phyloP scores from a whole-genome alignment of 2,329 filamentous ascomycete species.

The Arthrinium puccinioides region DNA sequence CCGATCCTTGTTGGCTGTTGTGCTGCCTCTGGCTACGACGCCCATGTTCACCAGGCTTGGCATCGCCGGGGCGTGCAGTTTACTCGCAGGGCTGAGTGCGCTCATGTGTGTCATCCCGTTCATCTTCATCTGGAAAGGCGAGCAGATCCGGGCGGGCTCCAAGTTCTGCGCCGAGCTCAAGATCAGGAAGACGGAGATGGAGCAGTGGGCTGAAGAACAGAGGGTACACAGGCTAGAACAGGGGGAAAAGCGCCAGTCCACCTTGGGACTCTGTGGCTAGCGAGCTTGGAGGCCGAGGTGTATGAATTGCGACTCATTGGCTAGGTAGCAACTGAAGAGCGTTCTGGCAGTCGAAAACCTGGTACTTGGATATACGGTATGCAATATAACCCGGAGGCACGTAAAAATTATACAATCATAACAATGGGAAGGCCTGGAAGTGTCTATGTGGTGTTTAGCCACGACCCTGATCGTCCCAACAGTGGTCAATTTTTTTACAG shows the following conservation, averaged over 20 bases:
- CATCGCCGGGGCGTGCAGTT: constrained; percentile 42
- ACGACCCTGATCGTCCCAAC: no score
- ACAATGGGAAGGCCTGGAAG: no score
- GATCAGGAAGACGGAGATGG: constrained; percentile 40
- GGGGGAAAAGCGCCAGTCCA: background rate
- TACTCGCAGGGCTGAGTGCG: constrained; percentile 42
- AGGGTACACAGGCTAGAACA: constrained; percentile 3
- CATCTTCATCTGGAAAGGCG: constrained; percentile 47
- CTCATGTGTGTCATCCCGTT: constrained; percentile 45
- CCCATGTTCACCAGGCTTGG: constrained; percentile 41
- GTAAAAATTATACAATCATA: no score
- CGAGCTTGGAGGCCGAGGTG: no score
- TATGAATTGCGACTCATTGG: no score
- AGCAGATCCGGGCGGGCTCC: constrained; percentile 46
- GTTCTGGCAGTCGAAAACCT: no score
- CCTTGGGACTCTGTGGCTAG: no score
- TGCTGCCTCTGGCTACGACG: constrained; percentile 49
- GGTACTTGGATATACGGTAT: no score
- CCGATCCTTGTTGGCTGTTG: constrained; percentile 42
- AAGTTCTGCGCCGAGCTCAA: constrained; percentile 56
- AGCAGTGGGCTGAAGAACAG: constrained; percentile 30
- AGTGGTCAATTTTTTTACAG: no score
- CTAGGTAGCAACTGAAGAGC: no score
- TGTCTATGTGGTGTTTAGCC: no score
- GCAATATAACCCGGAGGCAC: no score